Evolutionary conservation across 1,284 basidiomycete genomes (phyloP), one percentile per base, ranked within the genome.

Genomic region (Ustilago hordei): DNA sequence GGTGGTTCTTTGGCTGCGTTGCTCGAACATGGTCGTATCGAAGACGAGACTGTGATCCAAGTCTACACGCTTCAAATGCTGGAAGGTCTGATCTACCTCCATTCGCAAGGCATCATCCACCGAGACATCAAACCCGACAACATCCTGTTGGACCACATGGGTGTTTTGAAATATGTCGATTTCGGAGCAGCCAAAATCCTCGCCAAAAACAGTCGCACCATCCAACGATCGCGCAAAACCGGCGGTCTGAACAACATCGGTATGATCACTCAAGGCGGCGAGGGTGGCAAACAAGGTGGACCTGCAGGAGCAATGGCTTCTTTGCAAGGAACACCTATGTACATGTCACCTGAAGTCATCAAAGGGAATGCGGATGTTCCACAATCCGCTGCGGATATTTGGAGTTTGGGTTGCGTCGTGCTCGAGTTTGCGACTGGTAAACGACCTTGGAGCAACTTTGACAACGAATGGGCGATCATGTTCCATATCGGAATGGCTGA

Each of bases 391-490:
- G 97, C 98, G 91, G 97, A 99, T 85, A 92, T 99, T 53, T 99
- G 97, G 97, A 93, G 93, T 36, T 87, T 99, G 67, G 97, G 97
- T 6, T 99, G 97, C 85, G 95, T 99, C 28, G 92, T 99, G 3
- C 90, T 99, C 45, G 96, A 99, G 86, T 95, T 94, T 81, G 94
- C 94, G 2, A 99, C 97, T 0, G 97, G 97, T 0, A 92, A 93
- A 82, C 95, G 98, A 84, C 97, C 96, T 0, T 99, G 96, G 96
- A 95, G 93, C 84, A 96, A 98, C 84, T 91, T 98, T 52, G 97
- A 99, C 87, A 99, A 99, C 82, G 96, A 99, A 90, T 99, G 97
- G 95, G 95, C 95, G 6, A 96, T 98, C 88, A 98, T 98, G 95
- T 98, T 98, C 89, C 95, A 98, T 86, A 98, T 98, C 58, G 95